phyloP scores from a whole-genome alignment of 129 eudicot species.

The Pittosporum tobira region DNA sequence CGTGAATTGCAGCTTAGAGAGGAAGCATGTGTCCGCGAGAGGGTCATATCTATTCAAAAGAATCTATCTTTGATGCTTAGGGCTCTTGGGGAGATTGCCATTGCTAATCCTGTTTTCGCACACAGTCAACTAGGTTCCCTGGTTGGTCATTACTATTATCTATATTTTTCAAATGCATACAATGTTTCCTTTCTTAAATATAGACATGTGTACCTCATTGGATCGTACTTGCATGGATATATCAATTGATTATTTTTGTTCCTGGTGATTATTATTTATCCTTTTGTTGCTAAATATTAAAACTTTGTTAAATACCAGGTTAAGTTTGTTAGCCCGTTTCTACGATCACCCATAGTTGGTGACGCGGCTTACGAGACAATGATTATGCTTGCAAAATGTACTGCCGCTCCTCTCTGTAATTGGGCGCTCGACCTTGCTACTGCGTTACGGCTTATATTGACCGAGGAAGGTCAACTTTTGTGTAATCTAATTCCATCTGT shows the following conservation, averaged over 20 bases:
- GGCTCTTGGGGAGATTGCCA: conserved; percentile 89
- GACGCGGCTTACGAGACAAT: conserved; percentile 79
- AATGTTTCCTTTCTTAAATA: too few relatives aligned
- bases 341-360: conserved; percentile 69
- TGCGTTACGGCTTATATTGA: conserved; percentile 60
- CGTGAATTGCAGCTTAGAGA: conserved; percentile 87
- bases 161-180: background rate
- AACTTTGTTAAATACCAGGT: conserved; percentile 36
- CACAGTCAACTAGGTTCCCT: conserved; percentile 87
- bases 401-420: conserved; percentile 70
- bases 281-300: background rate
- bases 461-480: conserved; percentile 50
- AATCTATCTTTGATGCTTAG: conserved; percentile 69
- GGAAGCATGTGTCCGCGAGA: conserved; percentile 65
- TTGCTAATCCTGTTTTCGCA: conserved; percentile 80
- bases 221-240: too few relatives aligned
- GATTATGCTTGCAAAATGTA: conserved; percentile 83
- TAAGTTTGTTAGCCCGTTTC: conserved; percentile 68
- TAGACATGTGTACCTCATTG: too few relatives aligned
- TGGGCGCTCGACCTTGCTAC: conserved; percentile 97
- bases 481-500: conserved; percentile 61
- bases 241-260: background rate
- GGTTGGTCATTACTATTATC: conserved; percentile 35
- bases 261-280: background rate
- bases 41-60: conserved; percentile 56